Percentiles rank a stretch among this genome's conserved stretches.
These are phyloP conservation scores for Oemleria cerasiformis DNA, from an alignment of 306 rosid genomes.

Conservation along the genomic window DNA sequence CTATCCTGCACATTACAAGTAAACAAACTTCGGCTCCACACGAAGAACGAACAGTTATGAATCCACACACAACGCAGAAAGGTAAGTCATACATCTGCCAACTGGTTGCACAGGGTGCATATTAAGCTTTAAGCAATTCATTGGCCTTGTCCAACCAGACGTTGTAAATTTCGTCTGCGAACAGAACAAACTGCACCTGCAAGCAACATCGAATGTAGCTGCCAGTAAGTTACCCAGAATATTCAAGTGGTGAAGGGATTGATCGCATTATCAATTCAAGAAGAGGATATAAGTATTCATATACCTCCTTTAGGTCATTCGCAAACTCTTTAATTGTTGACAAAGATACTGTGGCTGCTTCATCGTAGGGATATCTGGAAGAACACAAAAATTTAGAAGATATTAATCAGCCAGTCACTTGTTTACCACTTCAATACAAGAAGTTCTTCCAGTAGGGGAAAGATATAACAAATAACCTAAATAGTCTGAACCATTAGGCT, in stretches of 20 bases:
- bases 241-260: too few species aligned
- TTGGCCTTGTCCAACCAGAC: constrained; percentile 60
- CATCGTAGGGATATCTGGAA: constrained; percentile 69
- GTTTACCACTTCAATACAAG: background rate
- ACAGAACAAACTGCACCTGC: constrained; percentile 84
- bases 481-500: background rate
- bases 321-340: constrained; percentile 59
- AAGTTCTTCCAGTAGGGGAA: background rate
- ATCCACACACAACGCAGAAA: background rate
- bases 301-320: constrained; percentile 74
- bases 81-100: background rate
- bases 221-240: background rate
- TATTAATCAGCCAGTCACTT: constrained; percentile 7
- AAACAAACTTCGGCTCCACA: background rate
- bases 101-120: background rate
- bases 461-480: background rate
- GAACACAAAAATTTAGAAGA: constrained; percentile 7
- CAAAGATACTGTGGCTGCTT: constrained; percentile 71
- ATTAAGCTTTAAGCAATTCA: constrained; percentile 49
- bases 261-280: background rate
- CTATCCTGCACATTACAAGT: background rate
- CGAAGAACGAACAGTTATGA: background rate
- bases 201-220: constrained; percentile 18
- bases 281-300: background rate
- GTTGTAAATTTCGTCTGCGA: constrained; percentile 46